Evolutionary conservation across 2,329 filamentous ascomycete genomes (phyloP), one percentile per base, ranked within the genome.

Genomic region (Thermoascus crustaceus): DNA sequence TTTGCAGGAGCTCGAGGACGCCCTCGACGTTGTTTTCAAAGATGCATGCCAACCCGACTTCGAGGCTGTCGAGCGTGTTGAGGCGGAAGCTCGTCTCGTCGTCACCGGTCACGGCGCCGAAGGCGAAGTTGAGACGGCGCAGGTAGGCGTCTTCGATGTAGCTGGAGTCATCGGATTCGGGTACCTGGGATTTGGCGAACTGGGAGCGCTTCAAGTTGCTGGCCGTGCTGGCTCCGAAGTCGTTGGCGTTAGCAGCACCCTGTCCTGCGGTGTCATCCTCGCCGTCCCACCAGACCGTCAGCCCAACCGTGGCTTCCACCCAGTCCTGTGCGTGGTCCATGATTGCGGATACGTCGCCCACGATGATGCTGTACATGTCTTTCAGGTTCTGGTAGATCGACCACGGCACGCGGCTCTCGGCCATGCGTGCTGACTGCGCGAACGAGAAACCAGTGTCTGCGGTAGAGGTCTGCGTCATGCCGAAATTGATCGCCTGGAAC

Each of bases 221-320:
- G 27, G 39, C 40, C 18, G 42, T 46, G 34, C 47, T 52, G n/a
- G 48, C 40, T 20, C 41, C 42, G 14, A 48, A 41, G 23, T 30
- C 19, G 14, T 42, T 37, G 9, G 27, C 30, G 9, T 42, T 40
- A 38, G 23, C 59, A 18, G 61, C 46, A 1, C 67, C n/a, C n/a
- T n/a, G n/a, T n/a, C n/a, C n/a, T n/a, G n/a, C 63, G 9, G 69
- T 66, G 7, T 79, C 72, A 40, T 78, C 75, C n/a, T 76, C 75
- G 41, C 91, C 85, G 53, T 94, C 82, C 87, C 88, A 94, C 89
- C 89, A 96, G 4, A 83, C 80, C 20, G 88, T 80, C 32, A 96
- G 66, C 2, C 81, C 84, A 40, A 95, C 65, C 0, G 81, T 83
- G 0, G 86, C 88, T 64, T 96, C 89, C 34, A 89, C 78, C 89